Conservation (phyloP, 352 stramenopile species). For the Phytophthora pluvialis region DNA sequence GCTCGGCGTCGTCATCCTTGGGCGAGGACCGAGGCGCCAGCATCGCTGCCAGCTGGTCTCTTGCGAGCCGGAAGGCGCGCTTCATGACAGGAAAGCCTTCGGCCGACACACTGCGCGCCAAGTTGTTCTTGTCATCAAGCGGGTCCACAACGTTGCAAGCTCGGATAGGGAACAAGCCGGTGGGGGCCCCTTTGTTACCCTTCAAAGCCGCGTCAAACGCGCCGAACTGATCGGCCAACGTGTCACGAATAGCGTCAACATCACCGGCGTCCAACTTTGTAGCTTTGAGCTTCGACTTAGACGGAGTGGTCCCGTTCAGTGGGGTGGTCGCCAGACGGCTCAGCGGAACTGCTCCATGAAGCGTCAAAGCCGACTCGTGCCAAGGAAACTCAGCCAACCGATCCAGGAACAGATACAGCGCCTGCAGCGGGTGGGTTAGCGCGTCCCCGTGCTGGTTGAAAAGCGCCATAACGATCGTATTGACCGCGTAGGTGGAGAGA, state of each 20-base stretch:
- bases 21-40: slow-evolving; percentile 30
- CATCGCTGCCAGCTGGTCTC: slow-evolving; percentile 57
- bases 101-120: slow-evolving; percentile 78
- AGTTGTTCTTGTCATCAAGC: slow-evolving; percentile 88
- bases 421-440: slow-evolving; percentile 83
- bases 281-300: slow-evolving; percentile 22
- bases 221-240: slow-evolving; percentile 65
- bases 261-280: slow-evolving; percentile 48
- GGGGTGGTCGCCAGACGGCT: slow-evolving; percentile 49
- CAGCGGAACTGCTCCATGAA: slow-evolving; percentile 80
- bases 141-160: slow-evolving; percentile 91
- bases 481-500: slow-evolving; percentile 87
- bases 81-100: slow-evolving; percentile 79
- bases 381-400: slow-evolving; percentile 87
- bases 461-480: slow-evolving; percentile 90
- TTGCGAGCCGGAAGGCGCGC: slow-evolving; percentile 64
- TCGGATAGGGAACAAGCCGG: slow-evolving; percentile 70
- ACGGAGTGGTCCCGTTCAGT: slow-evolving; percentile 35
- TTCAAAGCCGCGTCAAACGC: slow-evolving; percentile 48
- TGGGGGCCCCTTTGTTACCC: slow-evolving; percentile 13
- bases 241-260: slow-evolving; percentile 54
- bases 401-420: slow-evolving; percentile 87
- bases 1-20: slow-evolving; percentile 27
- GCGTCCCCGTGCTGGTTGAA: slow-evolving; percentile 83
- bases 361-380: slow-evolving; percentile 78